phyloP scores from a whole-genome alignment of 257 asterid species.

The Leptodermis oblonga region DNA sequence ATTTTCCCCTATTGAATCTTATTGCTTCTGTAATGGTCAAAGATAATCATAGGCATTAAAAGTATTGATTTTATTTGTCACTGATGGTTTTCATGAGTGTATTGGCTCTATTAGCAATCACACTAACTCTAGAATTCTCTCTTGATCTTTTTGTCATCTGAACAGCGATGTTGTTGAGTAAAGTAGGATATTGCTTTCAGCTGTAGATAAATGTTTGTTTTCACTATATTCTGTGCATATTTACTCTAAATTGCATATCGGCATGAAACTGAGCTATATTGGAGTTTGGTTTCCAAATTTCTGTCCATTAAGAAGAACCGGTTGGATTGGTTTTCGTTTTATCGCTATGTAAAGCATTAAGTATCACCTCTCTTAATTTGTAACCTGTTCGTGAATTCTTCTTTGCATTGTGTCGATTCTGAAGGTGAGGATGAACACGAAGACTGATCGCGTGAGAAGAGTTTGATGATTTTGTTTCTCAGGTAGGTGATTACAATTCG shows the following conservation, averaged over 20 bases:
- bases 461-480: neutral
- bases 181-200: neutral
- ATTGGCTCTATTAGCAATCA: no score
- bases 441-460: constrained; percentile 40
- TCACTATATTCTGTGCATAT: neutral
- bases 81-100: neutral
- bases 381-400: neutral
- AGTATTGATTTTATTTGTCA: no score
- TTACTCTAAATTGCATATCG: neutral
- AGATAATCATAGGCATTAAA: neutral
- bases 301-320: constrained; percentile 1
- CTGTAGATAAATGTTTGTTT: neutral
- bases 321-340: neutral
- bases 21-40: neutral
- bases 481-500: constrained; percentile 12
- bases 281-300: constrained; percentile 5
- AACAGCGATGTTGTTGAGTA: neutral
- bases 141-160: no score
- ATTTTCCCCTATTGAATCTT: no score
- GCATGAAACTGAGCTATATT: neutral
- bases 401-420: constrained; percentile 53
- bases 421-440: constrained; percentile 62
- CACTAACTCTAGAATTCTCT: neutral
- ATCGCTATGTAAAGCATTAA: neutral
- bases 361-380: neutral